phyloP scores from a whole-genome alignment of 306 rosid species.

The Fragaria nilgerrensis region DNA sequence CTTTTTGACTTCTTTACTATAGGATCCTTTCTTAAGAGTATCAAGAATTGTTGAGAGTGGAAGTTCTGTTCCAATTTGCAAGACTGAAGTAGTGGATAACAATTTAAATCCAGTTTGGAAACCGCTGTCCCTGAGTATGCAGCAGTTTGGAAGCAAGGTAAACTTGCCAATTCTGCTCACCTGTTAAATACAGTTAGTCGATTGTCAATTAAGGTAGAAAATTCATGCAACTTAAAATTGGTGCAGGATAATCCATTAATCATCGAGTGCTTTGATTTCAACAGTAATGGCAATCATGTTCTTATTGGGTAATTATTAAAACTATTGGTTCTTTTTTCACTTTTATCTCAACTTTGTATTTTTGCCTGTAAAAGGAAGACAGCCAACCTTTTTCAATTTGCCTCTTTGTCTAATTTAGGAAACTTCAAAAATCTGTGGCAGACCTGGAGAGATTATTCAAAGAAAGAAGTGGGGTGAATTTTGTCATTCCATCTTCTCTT shows the following conservation, averaged over 20 bases:
- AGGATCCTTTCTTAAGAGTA: conserved; percentile 87
- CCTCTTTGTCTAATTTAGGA: conserved; percentile 38
- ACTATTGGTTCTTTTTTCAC: neutral
- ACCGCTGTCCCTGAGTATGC: conserved; percentile 53
- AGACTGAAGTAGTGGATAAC: conserved; percentile 74
- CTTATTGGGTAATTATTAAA: conserved; percentile 64
- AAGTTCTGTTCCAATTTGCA: conserved; percentile 76
- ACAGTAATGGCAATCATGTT: conserved; percentile 65
- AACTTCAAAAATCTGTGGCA: conserved; percentile 61
- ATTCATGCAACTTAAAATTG: neutral
- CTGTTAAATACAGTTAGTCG: conserved; percentile 3
- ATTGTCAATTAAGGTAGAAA: conserved; percentile 6
- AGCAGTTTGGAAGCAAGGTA: conserved; percentile 80
- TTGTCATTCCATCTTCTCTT: conserved; percentile 41
- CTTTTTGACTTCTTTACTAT: conserved; percentile 12
- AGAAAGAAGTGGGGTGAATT: conserved; percentile 48
- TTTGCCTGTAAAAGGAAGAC: conserved; percentile 7
- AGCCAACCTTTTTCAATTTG: conserved; percentile 15
- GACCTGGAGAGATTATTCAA: conserved; percentile 58
- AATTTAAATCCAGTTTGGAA: conserved; percentile 81
- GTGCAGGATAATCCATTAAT: conserved; percentile 72
- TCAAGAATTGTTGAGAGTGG: conserved; percentile 81
- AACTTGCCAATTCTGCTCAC: conserved; percentile 24
- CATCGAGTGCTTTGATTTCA: conserved; percentile 92
- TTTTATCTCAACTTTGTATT: conserved; percentile 1